These are phyloP conservation scores for Pinus taeda DNA, from an alignment of 75 land plant genomes.

Conservation along the genomic window DNA sequence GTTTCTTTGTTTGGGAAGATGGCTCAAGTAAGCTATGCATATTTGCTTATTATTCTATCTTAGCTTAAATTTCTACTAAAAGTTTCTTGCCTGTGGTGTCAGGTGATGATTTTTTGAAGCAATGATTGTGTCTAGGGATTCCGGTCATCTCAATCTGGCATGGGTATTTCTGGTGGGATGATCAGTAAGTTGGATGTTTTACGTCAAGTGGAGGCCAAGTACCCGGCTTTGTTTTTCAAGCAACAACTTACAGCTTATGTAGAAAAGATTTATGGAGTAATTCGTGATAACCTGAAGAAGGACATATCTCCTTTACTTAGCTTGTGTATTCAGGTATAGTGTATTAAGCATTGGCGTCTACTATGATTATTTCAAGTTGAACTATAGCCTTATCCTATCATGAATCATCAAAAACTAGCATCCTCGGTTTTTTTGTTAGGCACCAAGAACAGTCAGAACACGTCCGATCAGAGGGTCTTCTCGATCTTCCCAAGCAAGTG, in stretches of 20 bases:
- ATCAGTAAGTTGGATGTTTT: slow-evolving; percentile 31
- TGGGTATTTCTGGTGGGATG: slow-evolving; percentile 48
- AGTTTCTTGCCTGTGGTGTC: background rate
- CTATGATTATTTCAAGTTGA: background rate
- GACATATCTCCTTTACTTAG: slow-evolving; percentile 58
- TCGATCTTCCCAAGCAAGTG: slow-evolving; percentile 48
- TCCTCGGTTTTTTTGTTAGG: slow-evolving; percentile 33
- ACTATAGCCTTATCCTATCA: background rate
- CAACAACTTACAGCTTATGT: slow-evolving; percentile 77
- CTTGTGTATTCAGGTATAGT: slow-evolving; percentile 66
- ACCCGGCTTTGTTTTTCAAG: slow-evolving; percentile 79
- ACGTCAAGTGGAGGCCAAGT: slow-evolving; percentile 71
- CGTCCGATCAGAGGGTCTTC: slow-evolving; percentile 60
- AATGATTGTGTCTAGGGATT: slow-evolving; percentile 36
- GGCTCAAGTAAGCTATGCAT: slow-evolving; percentile 60
- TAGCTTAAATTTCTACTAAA: background rate
- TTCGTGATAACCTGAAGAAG: slow-evolving; percentile 74
- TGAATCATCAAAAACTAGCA: background rate
- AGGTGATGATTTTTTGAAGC: background rate
- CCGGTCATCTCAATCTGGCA: slow-evolving; percentile 35
- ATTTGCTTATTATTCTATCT: background rate
- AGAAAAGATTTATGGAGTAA: slow-evolving; percentile 73
- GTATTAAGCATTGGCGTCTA: background rate
- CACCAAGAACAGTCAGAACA: slow-evolving; percentile 73
- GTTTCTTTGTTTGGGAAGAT: slow-evolving; percentile 79